Percentiles rank a stretch among this genome's conserved stretches.
These are phyloP conservation scores for Pseudotulostoma volvatum DNA, from an alignment of 495 filamentous ascomycete species.

Conservation along the genomic window DNA sequence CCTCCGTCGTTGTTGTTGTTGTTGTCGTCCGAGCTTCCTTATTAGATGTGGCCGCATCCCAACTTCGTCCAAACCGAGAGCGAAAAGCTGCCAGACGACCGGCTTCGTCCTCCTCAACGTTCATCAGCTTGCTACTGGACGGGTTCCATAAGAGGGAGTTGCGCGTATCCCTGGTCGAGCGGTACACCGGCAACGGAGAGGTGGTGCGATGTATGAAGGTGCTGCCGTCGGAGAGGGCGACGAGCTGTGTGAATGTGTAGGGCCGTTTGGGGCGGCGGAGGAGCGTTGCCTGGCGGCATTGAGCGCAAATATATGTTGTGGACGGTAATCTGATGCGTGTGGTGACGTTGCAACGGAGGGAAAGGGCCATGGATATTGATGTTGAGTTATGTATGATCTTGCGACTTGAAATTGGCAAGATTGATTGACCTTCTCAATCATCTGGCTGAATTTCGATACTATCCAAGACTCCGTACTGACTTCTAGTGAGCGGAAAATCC, in stretches of 20 bases:
- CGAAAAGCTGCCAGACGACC: constrained; percentile 77
- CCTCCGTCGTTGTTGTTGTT: constrained; percentile 6
- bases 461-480: no score
- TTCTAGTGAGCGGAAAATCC: no score
- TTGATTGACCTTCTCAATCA: no score
- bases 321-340: no score
- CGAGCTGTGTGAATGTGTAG: constrained; percentile 91
- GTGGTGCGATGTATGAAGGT: constrained; percentile 82
- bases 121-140: constrained; percentile 52
- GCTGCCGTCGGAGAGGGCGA: constrained; percentile 83
- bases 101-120: constrained; percentile 90
- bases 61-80: constrained; percentile 63
- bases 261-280: constrained; percentile 75
- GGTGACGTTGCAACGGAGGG: no score
- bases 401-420: no score
- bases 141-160: constrained; percentile 91
- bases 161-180: constrained; percentile 62
- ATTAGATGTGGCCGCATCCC: constrained; percentile 37
- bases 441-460: no score
- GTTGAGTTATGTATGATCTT: no score
- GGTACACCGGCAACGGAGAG: constrained; percentile 61
- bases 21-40: neutral
- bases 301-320: constrained; percentile 30
- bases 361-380: no score
- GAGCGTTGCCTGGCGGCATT: constrained; percentile 71